These are phyloP conservation scores for Penicillium pulvis DNA, from an alignment of 495 filamentous ascomycete genomes.

Conservation along the genomic window DNA sequence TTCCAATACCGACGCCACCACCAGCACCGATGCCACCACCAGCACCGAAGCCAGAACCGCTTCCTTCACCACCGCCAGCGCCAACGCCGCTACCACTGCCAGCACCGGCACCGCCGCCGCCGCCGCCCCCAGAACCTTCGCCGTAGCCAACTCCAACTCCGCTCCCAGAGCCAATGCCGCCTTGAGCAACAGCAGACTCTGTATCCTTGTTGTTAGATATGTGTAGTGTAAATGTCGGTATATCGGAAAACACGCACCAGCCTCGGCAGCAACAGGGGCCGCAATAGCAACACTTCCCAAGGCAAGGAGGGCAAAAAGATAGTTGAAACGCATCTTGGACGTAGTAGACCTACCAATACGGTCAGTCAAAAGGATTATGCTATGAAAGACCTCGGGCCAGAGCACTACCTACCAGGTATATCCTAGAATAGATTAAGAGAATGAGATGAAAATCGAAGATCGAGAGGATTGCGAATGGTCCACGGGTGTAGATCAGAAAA, in stretches of 20 bases:
- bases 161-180: conserved; percentile 13
- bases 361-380: background rate
- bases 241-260: conserved; percentile 5
- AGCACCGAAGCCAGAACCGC: conserved; percentile 9
- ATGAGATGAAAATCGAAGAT: background rate
- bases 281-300: conserved; percentile 18
- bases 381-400: background rate
- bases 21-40: conserved; percentile 5
- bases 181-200: conserved; percentile 7
- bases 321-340: conserved; percentile 19
- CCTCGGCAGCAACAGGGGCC: conserved; percentile 15
- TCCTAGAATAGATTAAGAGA: conserved; percentile 2
- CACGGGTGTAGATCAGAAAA: conserved; percentile 1
- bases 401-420: background rate
- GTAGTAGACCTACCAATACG: background rate
- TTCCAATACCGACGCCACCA: conserved; percentile 1
- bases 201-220: background rate
- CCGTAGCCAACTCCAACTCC: conserved; percentile 11
- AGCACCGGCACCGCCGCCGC: conserved; percentile 9
- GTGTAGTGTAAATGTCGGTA: background rate
- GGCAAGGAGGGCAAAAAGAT: conserved; percentile 17
- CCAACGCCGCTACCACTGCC: conserved; percentile 8
- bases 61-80: conserved; percentile 4
- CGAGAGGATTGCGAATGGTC: background rate
- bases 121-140: conserved; percentile 1